These are phyloP conservation scores for Candida koratica DNA, from an alignment of 805 yeast genomes.

Conservation along the genomic window DNA sequence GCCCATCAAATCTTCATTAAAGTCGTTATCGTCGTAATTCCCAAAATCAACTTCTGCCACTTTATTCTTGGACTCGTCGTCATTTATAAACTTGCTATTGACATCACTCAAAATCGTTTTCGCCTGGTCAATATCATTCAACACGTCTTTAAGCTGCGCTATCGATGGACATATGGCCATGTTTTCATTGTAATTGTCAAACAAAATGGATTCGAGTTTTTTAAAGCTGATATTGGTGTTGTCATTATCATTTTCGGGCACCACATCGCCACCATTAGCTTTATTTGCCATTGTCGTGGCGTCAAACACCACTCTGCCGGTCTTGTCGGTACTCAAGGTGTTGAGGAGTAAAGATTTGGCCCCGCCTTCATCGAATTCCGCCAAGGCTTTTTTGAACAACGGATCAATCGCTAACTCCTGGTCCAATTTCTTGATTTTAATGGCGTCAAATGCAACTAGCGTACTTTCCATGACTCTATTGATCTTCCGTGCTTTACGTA, in stretches of 20 bases:
- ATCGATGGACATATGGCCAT: constrained; percentile 68
- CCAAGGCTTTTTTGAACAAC: constrained; percentile 65
- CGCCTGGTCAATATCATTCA: constrained; percentile 47
- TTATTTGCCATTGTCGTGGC: constrained; percentile 40
- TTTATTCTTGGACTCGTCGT: constrained; percentile 12
- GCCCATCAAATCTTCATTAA: constrained; percentile 18
- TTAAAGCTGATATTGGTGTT: constrained; percentile 19
- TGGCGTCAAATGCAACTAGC: constrained; percentile 46
- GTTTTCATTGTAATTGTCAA: constrained; percentile 20
- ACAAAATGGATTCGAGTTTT: constrained; percentile 21
- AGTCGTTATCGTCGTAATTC: constrained; percentile 17
- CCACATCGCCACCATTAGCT: constrained; percentile 15
- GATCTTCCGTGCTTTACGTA: constrained; percentile 24
- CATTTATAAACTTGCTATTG: constrained; percentile 28
- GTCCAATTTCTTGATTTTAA: constrained; percentile 54
- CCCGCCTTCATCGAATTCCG: constrained; percentile 82
- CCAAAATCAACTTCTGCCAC: constrained; percentile 14
- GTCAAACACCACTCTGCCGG: constrained; percentile 62
- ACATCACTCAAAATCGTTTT: constrained; percentile 40
- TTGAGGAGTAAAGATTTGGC: constrained; percentile 66
- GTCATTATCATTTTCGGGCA: constrained; percentile 10
- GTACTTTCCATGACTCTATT: constrained; percentile 43
- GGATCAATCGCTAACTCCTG: constrained; percentile 70
- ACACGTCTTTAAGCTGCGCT: constrained; percentile 52
- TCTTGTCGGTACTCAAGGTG: constrained; percentile 50